Base-by-base conservation (phyloP, 331 rosid genomes). In the Cucumis variabilis region DNA sequence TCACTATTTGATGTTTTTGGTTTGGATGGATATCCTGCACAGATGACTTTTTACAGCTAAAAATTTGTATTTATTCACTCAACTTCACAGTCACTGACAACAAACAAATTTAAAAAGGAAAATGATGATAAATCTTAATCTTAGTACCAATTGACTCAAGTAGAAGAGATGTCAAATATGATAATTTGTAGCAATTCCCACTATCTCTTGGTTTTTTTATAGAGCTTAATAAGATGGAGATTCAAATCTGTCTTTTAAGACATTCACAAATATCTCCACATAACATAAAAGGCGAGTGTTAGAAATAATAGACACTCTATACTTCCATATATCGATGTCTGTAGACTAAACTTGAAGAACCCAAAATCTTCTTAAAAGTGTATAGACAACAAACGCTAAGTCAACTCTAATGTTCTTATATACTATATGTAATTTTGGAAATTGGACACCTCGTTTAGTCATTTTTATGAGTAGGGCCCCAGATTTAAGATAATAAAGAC, bases 11-110 rank as follows among this genome's bases (percentile, higher is more conserved):
- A 48, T 76, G 58, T 13, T 76, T 13, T 75, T 75, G 81, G 58
- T 75, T 73, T 75, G 81, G 58, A 75, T 30, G 53, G 79, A 30
- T 41, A 25, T 76, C 62, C 24, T 23, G 82, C 33, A n/a, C 24
- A 21, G 2, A 44, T 76, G 21, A 46, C 51, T 23, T 46, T 2
- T 23, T 23, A 46, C 37, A 46, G 33, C 27, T 76, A 76, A 6
- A 58, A 30, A 30, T 7, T 28, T 74, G 80, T 41, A 33, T 37
- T 76, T 76, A 23, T 44, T 76, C 7, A n/a, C 37, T 13, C 3
- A 46, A 76, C 20, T 12, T 76, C 53, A 44, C 82, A 41, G 6
- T 41, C 55, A 46, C 4, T 75, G 60, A 46, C 24, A 72, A 72
- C 46, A 30, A 46, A 48, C 13, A 13, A 76, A 76, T 9, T 23